Conservation (phyloP, 352 stramenopile species). For the Globisporangium nagaii region DNA sequence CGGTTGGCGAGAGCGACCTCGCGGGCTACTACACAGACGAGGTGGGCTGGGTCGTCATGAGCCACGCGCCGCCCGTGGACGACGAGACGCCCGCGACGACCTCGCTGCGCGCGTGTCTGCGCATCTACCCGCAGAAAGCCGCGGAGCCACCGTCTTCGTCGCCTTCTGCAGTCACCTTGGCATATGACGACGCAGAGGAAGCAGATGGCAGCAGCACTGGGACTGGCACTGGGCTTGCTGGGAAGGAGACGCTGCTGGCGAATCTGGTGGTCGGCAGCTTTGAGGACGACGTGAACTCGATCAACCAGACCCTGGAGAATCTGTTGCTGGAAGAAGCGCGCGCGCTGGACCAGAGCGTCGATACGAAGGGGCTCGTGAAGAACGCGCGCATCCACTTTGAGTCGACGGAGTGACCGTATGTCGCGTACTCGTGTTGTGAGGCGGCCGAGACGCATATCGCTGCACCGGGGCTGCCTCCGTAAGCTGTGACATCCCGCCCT, state of each 20-base stretch:
- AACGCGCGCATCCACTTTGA: not conserved
- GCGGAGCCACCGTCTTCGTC: not conserved
- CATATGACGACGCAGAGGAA: not conserved
- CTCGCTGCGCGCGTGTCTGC: slow-evolving; percentile 6
- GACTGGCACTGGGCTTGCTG: no score
- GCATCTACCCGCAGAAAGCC: slow-evolving; percentile 2
- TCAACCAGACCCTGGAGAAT: slow-evolving; percentile 14
- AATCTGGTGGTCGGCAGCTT: slow-evolving; percentile 8
- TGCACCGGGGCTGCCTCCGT: no score
- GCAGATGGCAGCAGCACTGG: not conserved
- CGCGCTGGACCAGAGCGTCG: not conserved
- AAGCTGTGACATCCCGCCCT: no score
- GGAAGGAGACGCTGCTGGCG: not conserved
- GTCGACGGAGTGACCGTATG: not conserved
- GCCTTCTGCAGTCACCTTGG: not conserved
- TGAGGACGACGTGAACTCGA: slow-evolving; percentile 16
- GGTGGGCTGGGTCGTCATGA: slow-evolving; percentile 9
- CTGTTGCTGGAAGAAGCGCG: slow-evolving; percentile 4
- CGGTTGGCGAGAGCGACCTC: slow-evolving; percentile 6
- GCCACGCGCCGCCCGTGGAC: not conserved
- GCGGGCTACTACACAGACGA: slow-evolving; percentile 6
- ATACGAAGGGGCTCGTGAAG: not conserved
- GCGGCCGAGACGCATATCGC: no score
- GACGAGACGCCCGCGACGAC: not conserved
- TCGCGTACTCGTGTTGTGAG: no score